phyloP scores from a whole-genome alignment of 345 rosid genomes.

The Hibiscus mutabilis region DNA sequence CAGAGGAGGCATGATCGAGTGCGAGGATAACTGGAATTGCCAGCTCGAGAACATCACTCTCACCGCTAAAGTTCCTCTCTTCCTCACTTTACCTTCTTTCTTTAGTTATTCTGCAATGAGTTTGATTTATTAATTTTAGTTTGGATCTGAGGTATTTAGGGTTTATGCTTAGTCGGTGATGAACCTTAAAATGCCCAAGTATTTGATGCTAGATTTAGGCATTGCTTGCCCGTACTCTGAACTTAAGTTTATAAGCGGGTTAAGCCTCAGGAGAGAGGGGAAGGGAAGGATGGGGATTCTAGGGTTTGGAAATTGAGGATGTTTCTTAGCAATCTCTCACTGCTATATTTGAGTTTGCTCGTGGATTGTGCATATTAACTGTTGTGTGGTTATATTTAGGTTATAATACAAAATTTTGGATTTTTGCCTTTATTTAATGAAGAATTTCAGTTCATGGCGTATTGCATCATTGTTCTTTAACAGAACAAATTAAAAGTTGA shows the following conservation, averaged over 20 bases:
- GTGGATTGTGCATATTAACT: background rate
- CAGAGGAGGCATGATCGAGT: conserved; percentile 87
- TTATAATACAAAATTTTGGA: background rate
- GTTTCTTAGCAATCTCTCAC: background rate
- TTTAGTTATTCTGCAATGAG: background rate
- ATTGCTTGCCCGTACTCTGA: background rate
- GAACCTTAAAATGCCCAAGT: background rate
- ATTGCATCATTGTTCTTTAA: background rate
- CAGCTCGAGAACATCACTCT: conserved; percentile 77
- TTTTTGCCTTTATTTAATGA: background rate
- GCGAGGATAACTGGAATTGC: conserved; percentile 93
- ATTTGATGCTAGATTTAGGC: conserved; percentile 6
- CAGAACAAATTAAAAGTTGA: background rate
- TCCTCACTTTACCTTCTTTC: background rate
- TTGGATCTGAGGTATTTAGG: background rate
- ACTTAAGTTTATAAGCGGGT: background rate
- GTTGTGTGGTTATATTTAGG: background rate
- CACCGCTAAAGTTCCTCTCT: conserved; percentile 51
- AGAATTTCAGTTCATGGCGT: background rate
- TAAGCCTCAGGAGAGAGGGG: background rate
- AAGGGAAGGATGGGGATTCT: background rate
- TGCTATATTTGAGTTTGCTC: background rate
- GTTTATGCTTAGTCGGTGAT: background rate
- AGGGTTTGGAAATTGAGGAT: background rate
- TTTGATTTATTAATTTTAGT: background rate